A percentile compares a stretch with the other conserved stretches of the same genome.
Evolutionary conservation across 352 stramenopile genomes (phyloP).

Genomic region (Nothophytophthora sp.): DNA sequence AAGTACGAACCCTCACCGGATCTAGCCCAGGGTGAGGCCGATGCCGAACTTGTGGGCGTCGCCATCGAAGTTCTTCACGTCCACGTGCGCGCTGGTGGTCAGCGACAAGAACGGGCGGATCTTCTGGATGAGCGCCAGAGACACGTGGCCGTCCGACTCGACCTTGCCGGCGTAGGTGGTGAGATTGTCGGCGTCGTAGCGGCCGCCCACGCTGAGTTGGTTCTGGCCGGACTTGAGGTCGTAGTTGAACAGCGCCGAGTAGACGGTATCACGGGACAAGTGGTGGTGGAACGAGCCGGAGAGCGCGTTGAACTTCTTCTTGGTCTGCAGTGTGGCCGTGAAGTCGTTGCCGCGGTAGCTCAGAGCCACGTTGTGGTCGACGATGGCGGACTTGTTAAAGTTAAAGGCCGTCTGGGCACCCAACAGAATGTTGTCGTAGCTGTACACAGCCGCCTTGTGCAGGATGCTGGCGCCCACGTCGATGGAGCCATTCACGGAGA

Average conservation of each 20-base stretch:
- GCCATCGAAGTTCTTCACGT: slow-evolving; percentile 92
- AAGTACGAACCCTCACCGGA: slow-evolving; percentile 21
- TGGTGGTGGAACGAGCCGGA: slow-evolving; percentile 85
- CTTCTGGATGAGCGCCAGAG: slow-evolving; percentile 85
- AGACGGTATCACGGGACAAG: slow-evolving; percentile 81
- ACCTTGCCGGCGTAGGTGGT: slow-evolving; percentile 88
- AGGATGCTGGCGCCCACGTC: slow-evolving; percentile 64
- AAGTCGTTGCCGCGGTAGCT: slow-evolving; percentile 83
- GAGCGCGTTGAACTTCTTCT: slow-evolving; percentile 87
- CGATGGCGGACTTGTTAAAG: slow-evolving; percentile 80
- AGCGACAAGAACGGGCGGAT: slow-evolving; percentile 83
- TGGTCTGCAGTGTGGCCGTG: slow-evolving; percentile 75
- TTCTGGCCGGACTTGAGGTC: slow-evolving; percentile 86
- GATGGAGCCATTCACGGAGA: slow-evolving; percentile 59
- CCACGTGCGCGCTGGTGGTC: slow-evolving; percentile 84
- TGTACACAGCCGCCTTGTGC: slow-evolving; percentile 67
- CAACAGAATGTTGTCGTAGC: slow-evolving; percentile 79
- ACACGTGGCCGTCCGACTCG: slow-evolving; percentile 87
- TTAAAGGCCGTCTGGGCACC: slow-evolving; percentile 76
- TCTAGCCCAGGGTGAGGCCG: slow-evolving; percentile 83
- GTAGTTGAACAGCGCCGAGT: slow-evolving; percentile 89
- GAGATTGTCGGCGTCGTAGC: slow-evolving; percentile 80
- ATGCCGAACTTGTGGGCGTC: slow-evolving; percentile 92
- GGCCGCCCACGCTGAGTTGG: slow-evolving; percentile 77
- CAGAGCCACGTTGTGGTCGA: slow-evolving; percentile 83